Evolutionary conservation across 257 asterid genomes (phyloP), one percentile per base, ranked within the genome.

Genomic region (Solanum piurae): DNA sequence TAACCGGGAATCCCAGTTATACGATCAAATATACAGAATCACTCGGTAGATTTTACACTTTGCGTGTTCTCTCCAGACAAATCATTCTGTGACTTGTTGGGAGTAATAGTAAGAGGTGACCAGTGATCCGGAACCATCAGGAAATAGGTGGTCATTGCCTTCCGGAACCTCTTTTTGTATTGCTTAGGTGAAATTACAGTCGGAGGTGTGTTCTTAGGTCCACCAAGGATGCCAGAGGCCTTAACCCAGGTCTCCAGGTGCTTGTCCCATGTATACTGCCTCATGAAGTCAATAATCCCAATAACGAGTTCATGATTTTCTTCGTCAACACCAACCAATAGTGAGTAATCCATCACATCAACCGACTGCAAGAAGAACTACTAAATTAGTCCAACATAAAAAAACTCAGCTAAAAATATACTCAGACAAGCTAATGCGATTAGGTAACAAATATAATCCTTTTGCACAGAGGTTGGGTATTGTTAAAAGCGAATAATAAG

Each of bases 51-150:
- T 12, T 83, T 60, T 83, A 87, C 88, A 62, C 89, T 85, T 87
- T 86, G 94, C 12, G 90, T 74, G 89, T 90, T 92, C 84, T 93
- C 94, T 60, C 94, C 96, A 2, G 85, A 84, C 40, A 93, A 87
- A 87, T 95, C 98, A 4, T 91, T 83, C 89, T 92, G 96, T 4
- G 98, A 94, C 88, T 82, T 93, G 92, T 93, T 97, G 16, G 95
- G 94, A 38, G 86, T 46, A 49, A 92, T 74, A 14, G 90, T 90
- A 9, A 94, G 93, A 60, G 98, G 95, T 62, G 98, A 95, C 99
- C 99, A 95, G 76, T 95, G 96, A 92, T 97, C 99, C 9, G 98
- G 98, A 75, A 97, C 96, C 98, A 94, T 95, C 88, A 97, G 90
- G 86, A 95, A 97, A 88, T 97, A 97, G 11, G 98, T 92, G 1